Evolutionary conservation across 768 basidiomycete genomes (phyloP), one percentile per base, ranked within the genome.

Genomic region (Lentinula boryana): DNA sequence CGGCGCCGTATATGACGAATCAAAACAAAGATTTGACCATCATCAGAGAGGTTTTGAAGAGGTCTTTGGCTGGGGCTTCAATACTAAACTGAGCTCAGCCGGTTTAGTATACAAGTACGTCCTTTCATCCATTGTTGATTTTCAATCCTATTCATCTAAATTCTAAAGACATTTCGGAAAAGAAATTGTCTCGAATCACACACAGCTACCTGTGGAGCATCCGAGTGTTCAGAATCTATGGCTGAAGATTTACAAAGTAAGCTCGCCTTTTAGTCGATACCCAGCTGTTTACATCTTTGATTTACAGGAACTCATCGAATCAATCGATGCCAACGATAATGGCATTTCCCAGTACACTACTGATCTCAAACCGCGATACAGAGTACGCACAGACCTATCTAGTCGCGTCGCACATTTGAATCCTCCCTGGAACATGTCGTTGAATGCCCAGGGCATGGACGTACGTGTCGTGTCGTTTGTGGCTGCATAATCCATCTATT

Each of bases 31-130:
- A 41, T 99, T 93, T 71, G 96, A 99, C 72, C 96, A 99, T 70
- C 96, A 99, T 69, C 96, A 99, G 69, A 85, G 95, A 44, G 95
- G 90, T 0, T 99, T 99, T 72, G 79, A 78, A 5, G 91, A 96
- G 69, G 83, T 91, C 27, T 97, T 99, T 69, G 96, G 94, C 2
- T 78, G 89, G 64, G 93, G 90, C 9, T 94, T 91, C 69, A 75
- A 74, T 21, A 98, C 93, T 59, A 99, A 98, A 76, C 75, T 99
- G 36, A 91, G 89, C 21, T 93, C 90, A 15, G 96, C 96, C 1
- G 96, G 96, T 13, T 76, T 99, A 64, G 82, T 99, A 36, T 98
- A 96, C 84, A 99, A 98, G 96, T 93, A 67, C 60, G 85, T 74
- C 10, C 13, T 21, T 27, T 27, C 1, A 21, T 54, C 41, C 13